phyloP scores from a whole-genome alignment of 192 early-diverging fungal species.

The Coemansia asiatica region DNA sequence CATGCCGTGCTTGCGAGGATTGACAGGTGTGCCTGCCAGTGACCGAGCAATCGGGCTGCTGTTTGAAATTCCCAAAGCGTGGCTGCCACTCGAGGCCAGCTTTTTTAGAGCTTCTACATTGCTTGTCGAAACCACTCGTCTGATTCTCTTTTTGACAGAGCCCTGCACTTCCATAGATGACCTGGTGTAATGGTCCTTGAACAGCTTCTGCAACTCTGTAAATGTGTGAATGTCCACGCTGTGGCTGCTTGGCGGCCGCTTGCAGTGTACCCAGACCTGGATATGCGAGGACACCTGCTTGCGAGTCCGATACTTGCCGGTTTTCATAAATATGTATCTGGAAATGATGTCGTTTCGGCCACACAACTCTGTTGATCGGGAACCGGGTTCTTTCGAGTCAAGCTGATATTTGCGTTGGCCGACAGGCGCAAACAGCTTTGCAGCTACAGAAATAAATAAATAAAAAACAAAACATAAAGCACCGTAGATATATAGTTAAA shows the following conservation, averaged over 20 bases:
- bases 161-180: slow-evolving; percentile 19
- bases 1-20: slow-evolving; percentile 29
- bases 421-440: slow-evolving; percentile 37
- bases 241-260: slow-evolving; percentile 56
- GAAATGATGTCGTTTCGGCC: slow-evolving; percentile 77
- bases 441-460: slow-evolving; percentile 15
- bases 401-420: slow-evolving; percentile 51
- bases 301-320: slow-evolving; percentile 63
- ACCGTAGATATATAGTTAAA: no score
- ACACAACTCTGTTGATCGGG: slow-evolving; percentile 31
- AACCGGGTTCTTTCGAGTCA: slow-evolving; percentile 22
- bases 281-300: slow-evolving; percentile 82
- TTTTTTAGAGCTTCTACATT: slow-evolving; percentile 12
- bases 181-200: slow-evolving; percentile 43
- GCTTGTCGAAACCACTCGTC: slow-evolving; percentile 42
- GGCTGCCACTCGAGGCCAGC: slow-evolving; percentile 4
- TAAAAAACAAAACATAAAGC: no score
- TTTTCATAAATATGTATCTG: slow-evolving; percentile 70
- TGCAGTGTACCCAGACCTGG: slow-evolving; percentile 74
- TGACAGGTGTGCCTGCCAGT: background rate
- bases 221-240: slow-evolving; percentile 37
- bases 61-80: slow-evolving; percentile 29
- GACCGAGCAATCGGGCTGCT: slow-evolving; percentile 1
- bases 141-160: slow-evolving; percentile 30
- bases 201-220: slow-evolving; percentile 33